These are phyloP conservation scores for Linnemannia hyalina DNA, from an alignment of 192 early-diverging fungal genomes.

Conservation along the genomic window DNA sequence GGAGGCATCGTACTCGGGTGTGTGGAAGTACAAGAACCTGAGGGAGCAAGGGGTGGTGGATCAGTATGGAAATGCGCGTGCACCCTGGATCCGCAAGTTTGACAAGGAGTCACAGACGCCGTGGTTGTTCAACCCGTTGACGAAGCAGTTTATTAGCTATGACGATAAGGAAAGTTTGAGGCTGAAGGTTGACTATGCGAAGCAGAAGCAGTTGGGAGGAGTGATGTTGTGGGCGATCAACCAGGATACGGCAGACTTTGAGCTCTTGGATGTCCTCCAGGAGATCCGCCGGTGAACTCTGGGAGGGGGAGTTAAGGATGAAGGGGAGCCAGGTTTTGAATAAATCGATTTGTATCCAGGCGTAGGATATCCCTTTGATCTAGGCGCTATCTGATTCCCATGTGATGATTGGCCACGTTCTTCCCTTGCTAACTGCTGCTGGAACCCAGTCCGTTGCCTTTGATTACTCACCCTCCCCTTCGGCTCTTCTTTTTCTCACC, in stretches of 20 bases:
- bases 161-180: conserved; percentile 73
- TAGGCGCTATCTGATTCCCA: background rate
- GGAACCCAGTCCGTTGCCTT: background rate
- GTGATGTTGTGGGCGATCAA: conserved; percentile 79
- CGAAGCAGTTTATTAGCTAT: conserved; percentile 76
- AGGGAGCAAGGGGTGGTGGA: conserved; percentile 67
- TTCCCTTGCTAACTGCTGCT: background rate
- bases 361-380: too few relatives aligned
- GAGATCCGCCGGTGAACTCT: conserved; percentile 17
- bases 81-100: conserved; percentile 76
- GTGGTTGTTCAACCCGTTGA: conserved; percentile 77
- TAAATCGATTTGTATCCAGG: too few relatives aligned
- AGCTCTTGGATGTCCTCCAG: conserved; percentile 64
- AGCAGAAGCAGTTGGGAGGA: conserved; percentile 67
- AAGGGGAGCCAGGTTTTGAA: too few relatives aligned
- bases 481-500: background rate
- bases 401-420: background rate
- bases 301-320: too few relatives aligned
- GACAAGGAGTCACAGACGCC: conserved; percentile 74
- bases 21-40: conserved; percentile 77
- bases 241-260: conserved; percentile 70
- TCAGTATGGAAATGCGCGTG: conserved; percentile 42
- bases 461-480: too few relatives aligned
- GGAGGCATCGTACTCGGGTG: conserved; percentile 63
- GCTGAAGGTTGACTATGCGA: conserved; percentile 71